Conservation (phyloP, 2,329 filamentous ascomycete species). For the Celoporthe dispersa region DNA sequence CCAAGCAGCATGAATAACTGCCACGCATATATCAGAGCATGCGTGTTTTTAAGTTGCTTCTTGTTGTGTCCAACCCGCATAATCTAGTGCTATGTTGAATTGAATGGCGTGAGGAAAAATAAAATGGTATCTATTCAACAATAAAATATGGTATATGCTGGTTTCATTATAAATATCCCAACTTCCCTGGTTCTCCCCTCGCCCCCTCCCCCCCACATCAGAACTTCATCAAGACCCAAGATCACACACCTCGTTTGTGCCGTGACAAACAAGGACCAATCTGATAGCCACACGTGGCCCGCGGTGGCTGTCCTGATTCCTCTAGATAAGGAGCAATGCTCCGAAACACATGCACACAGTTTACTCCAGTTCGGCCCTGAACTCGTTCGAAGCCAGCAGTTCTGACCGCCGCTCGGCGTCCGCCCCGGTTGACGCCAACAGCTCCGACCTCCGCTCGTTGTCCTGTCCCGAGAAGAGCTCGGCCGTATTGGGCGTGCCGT, state of each 20-base stretch:
- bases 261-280: neutral
- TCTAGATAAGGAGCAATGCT: neutral
- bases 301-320: neutral
- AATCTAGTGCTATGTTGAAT: neutral
- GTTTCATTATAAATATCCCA: neutral
- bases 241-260: neutral
- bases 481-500: neutral
- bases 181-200: neutral
- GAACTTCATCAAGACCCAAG: neutral
- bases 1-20: neutral
- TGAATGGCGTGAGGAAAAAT: neutral
- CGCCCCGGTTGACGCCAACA: neutral
- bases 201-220: no score
- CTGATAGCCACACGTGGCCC: neutral
- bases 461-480: slow-evolving; percentile 7
- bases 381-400: neutral
- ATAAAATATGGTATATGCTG: neutral
- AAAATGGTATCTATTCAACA: neutral
- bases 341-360: neutral
- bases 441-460: neutral
- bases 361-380: slow-evolving; percentile 4
- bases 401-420: neutral
- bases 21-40: neutral
- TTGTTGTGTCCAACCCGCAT: neutral
- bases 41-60: neutral